These are phyloP conservation scores for Acacia concinna DNA, from an alignment of 331 rosid genomes.

Conservation along the genomic window DNA sequence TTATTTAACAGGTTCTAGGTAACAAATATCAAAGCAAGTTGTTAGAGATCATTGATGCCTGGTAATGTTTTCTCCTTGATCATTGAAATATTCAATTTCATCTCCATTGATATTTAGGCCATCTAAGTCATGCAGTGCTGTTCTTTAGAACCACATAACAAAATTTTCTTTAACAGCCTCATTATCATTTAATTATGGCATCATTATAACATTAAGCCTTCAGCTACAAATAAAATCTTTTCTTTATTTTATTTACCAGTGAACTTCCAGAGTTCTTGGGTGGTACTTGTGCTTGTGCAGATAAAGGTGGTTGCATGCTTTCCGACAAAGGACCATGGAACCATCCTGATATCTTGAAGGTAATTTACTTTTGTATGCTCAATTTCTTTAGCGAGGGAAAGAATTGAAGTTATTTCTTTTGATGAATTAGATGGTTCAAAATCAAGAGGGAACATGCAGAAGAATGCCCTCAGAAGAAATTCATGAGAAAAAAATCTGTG, in stretches of 20 bases:
- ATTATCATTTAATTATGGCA: background rate
- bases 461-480: slow-evolving; percentile 42
- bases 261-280: slow-evolving; percentile 96
- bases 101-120: background rate
- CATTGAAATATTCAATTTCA: slow-evolving; percentile 9
- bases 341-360: slow-evolving; percentile 78
- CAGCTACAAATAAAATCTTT: slow-evolving; percentile 16
- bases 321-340: slow-evolving; percentile 99
- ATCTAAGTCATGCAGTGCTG: slow-evolving; percentile 18
- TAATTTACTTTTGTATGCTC: slow-evolving; percentile 31
- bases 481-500: slow-evolving; percentile 63
- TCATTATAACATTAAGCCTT: background rate
- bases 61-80: slow-evolving; percentile 40
- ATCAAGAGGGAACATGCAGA: slow-evolving; percentile 61
- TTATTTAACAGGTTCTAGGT: slow-evolving; percentile 71
- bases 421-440: slow-evolving; percentile 75
- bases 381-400: slow-evolving; percentile 23
- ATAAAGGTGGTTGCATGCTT: slow-evolving; percentile 94
- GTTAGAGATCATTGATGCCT: slow-evolving; percentile 94
- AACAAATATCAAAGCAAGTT: slow-evolving; percentile 93
- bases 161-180: too few relatives aligned
- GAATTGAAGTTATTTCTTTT: slow-evolving; percentile 10
- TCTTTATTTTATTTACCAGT: slow-evolving; percentile 43
- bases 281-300: slow-evolving; percentile 87
- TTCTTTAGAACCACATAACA: background rate